Evolutionary conservation across 257 asterid species (phyloP), one percentile per base, ranked within the genome.

Genomic region (Eucommia ulmoides): DNA sequence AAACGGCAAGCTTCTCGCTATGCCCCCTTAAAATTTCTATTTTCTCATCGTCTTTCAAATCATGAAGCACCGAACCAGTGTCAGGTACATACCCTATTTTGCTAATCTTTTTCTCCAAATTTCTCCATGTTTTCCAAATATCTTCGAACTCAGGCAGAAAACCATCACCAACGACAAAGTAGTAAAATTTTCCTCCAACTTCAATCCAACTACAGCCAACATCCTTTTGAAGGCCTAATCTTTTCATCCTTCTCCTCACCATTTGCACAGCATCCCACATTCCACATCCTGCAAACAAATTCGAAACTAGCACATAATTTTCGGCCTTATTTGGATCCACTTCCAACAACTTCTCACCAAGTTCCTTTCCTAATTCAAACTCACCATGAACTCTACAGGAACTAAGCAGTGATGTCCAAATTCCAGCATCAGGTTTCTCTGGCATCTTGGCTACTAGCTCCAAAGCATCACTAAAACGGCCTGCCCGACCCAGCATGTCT

Each of bases 401-500:
- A 50, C 55, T 63, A 20, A 68, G 66, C 63, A 68, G 50, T 9
- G 74, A 63, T 55, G 50, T 50, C 69, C 60, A 68, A 63, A 63
- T 58, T 53, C 60, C 56, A 45, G 63, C 12, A 50, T 58, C 74
- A 20, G 69, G 69, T 24, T 53, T 26, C 61, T 47, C 33, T 24
- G 74, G 70, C 66, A 63, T 68, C 55, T 33, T 17, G 24, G 54
- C 35, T 15, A 68, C 44, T 10, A 58, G 46, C 20, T 45, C 54
- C 41, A 68, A 23, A 33, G 70, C 74, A 49, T 58, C 70, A 21
- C n/a, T 45, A 50, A 68, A 58, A 29, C 22, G 51, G 24, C 74
- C 74, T 48, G 66, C 70, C 41, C 74, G 70, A 44, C 66, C 74
- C 15, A 68, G 63, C 74, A 68, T 63, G 49, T 68, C 70, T 6